These are phyloP conservation scores for Colletotrichum zoysiae DNA, from an alignment of 2,329 filamentous ascomycete species.

Conservation along the genomic window DNA sequence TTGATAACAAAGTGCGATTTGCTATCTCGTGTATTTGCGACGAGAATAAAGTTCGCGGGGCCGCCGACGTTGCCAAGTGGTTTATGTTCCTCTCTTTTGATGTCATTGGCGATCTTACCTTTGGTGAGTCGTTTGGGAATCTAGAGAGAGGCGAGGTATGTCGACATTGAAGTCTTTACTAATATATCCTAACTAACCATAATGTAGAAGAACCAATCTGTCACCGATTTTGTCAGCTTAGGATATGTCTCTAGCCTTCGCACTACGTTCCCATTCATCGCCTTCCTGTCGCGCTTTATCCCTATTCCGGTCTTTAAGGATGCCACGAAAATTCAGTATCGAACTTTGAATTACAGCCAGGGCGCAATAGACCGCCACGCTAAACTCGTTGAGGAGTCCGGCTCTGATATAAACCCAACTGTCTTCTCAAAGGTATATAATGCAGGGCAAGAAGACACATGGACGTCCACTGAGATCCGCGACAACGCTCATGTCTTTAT, in stretches of 20 bases:
- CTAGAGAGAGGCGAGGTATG: conserved; percentile 50
- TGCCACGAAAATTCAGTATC: conserved; percentile 21
- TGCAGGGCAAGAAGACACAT: conserved; percentile 26
- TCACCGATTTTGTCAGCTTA: conserved; percentile 34
- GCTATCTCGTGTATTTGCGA: conserved; percentile 58
- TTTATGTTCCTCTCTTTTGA: conserved; percentile 62
- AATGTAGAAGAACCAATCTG: conserved; percentile 27
- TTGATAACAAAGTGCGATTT: conserved; percentile 53
- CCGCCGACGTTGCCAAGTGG: conserved; percentile 65
- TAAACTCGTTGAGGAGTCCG: conserved; percentile 22
- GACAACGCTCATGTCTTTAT: conserved; percentile 53
- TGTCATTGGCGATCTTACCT: conserved; percentile 48
- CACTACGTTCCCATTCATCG: conserved; percentile 27
- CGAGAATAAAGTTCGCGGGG: conserved; percentile 55
- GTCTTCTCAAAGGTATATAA: conserved; percentile 37
- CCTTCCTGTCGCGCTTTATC: conserved; percentile 19
- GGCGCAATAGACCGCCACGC: conserved; percentile 30
- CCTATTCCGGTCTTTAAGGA: conserved; percentile 36
- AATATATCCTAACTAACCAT: not conserved
- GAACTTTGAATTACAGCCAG: conserved; percentile 33
- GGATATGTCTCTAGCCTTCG: conserved; percentile 33
- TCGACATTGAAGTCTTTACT: not conserved
- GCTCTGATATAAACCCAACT: conserved; percentile 20
- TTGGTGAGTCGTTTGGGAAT: conserved; percentile 48
- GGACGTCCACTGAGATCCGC: conserved; percentile 34